Percentiles rank a stretch among this genome's conserved stretches.
Conservation (phyloP, 2,329 filamentous ascomycete genomes). For the Magnaporthiopsis poae region DNA sequence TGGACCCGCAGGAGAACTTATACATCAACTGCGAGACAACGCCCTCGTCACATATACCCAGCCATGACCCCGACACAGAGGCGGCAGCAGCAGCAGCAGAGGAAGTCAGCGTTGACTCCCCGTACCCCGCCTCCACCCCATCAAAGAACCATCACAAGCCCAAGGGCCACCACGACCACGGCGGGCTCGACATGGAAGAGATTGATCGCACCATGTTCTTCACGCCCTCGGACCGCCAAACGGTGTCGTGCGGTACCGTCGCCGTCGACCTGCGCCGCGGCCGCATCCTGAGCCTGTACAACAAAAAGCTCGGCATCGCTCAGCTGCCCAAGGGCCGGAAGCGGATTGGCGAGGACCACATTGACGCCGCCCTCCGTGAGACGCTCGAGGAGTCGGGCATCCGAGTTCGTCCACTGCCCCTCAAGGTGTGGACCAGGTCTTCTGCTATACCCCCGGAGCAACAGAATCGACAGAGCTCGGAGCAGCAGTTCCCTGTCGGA, state of each 20-base stretch:
- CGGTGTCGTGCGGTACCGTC: constrained; percentile 38
- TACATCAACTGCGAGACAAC: not conserved
- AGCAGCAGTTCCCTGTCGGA: not conserved
- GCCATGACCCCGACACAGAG: not conserved
- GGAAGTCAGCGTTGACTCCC: not conserved
- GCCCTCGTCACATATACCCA: not conserved
- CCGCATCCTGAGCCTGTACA: constrained; percentile 33
- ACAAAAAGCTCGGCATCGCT: constrained; percentile 31
- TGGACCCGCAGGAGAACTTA: not conserved
- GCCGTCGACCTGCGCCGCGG: constrained; percentile 28
- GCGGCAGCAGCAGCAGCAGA: not conserved
- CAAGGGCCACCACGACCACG: not conserved
- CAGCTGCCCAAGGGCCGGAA: constrained; percentile 41
- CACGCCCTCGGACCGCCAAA: constrained; percentile 30
- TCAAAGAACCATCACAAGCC: not conserved
- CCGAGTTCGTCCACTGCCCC: constrained; percentile 25
- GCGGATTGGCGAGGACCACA: constrained; percentile 34
- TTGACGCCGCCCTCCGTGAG: constrained; percentile 34
- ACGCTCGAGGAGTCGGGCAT: constrained; percentile 39
- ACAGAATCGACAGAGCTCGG: not conserved
- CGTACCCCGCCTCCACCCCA: not conserved
- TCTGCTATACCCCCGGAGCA: constrained; percentile 20
- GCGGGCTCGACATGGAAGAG: constrained; percentile 18
- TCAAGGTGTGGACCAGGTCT: constrained; percentile 34
- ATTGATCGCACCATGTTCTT: constrained; percentile 26